Base-by-base conservation (phyloP, 306 rosid species). In the Castanospermum australe region DNA sequence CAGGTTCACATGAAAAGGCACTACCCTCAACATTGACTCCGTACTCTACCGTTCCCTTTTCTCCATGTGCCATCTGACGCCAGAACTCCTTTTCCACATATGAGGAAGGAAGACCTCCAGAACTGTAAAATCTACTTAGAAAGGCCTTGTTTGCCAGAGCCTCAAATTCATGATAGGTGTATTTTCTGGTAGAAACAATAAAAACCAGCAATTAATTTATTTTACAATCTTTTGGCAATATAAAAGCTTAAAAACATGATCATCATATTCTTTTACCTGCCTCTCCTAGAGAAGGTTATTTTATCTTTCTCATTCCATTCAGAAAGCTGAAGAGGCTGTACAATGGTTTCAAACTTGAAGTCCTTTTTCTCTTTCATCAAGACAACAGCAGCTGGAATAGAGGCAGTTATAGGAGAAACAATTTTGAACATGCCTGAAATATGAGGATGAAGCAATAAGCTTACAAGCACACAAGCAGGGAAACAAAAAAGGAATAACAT, bases 1-100 rank as follows among this genome's bases (percentile, higher is more conserved):
- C 1, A 60, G 88, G 78, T 41, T 85, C 78, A 73, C 72, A 59
- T 66, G 88, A 85, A 28, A 85, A 85, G 69, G 81, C 86, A 78
- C 86, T 81, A n/a, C 84, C 83, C 38, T 85, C 84, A 33, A 85
- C 28, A 73, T 81, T 81, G 67, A 85, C 78, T 77, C 86, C 88
- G 67, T 85, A 81, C 35, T 85, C 84, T 42, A 77, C 81, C 1
- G 64, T 81, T 41, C 75, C 68, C 25, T 25, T 78, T 64, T 73
- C 50, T 62, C 81, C 78, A 42, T 13, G 47, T 3, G 3, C 75
- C 88, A 85, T 67, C 63, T 67, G 81, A 33, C n/a, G 60, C 88
- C 88, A 81, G 83, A 85, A 85, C 28, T 50, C 77, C 71, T 78
- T 78, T 61, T 81, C 86, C 78, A 78, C 61, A 64, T 81, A 44